Evolutionary conservation across 768 basidiomycete species (phyloP), one percentile per base, ranked within the genome.

Genomic region (Pulveroboletus sp.): DNA sequence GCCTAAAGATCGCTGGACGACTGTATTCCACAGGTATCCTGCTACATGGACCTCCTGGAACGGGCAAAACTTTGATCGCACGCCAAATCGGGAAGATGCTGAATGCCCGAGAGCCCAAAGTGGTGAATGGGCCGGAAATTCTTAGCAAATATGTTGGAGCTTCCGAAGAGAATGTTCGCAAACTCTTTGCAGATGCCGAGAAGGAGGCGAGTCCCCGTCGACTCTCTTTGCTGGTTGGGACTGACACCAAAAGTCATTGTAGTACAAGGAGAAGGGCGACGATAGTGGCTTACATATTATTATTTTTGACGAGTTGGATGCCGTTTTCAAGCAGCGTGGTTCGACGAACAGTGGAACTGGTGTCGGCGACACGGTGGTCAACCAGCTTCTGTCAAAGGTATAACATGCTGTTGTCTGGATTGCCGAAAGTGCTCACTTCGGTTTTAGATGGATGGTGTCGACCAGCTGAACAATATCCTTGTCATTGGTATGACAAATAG

Each of bases 401-500:
- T 11, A 48, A 39, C n/a, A 13, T 13, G 19, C 29, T 20, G 11
- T 20, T 12, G 34, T 9, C 6, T 6, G 37, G 17, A 6, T 20
- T 35, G 38, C n/a, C 48, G 9, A 17, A 11, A 9, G n/a, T 43
- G 7, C 42, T 67, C 25, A 67, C 27, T 9, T 47, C 14, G 7
- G 6, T 39, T 25, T 9, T 57, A 97, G 93, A 95, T 99, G 94
- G 97, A 99, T 58, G 97, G 97, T 74, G 95, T 99, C 11, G 97
- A 99, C 65, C 89, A 92, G 72, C 75, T 99, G 27, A 98, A 99
- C 75, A 99, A 99, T 70, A 95, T 99, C 52, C 87, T 99, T 60
- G 88, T 99, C 58, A 99, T 99, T 58, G 97, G 97, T 60, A 99
- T 99, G 97, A 99, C 95, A 39, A 98, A 99, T 69, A 86, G 97